Evolutionary conservation across 495 filamentous ascomycete species (phyloP), one percentile per base, ranked within the genome.

Genomic region (Daldinia concentrica): DNA sequence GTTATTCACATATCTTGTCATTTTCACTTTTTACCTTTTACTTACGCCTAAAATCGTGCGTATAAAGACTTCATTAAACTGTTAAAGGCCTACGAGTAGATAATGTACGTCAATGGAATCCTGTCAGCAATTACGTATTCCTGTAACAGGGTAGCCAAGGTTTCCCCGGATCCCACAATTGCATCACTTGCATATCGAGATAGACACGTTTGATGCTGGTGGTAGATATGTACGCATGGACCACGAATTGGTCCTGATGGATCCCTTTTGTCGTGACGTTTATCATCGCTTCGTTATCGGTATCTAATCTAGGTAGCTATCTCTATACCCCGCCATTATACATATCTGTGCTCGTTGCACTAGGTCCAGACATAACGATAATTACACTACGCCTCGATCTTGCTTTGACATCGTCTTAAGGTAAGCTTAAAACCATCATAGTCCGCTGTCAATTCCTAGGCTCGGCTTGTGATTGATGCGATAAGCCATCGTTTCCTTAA

Each of bases 141-240:
- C 43, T 34, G n/a, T 70, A 34, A 45, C 27, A 59, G 11, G 39
- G 34, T 59, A 15, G 62, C 62, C 57, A 63, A 32, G 58, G 27
- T 55, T 48, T 67, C 69, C 69, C 69, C 69, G 29, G 69, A 72
- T 72, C 58, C 69, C 69, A 66, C 63, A 66, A 66, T 72, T 63
- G 58, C 69, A 72, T 72, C 69, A 72, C 69, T 62, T 63, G 69
- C 69, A 72, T 72, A 69, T 50, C 64, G n/a, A 51, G 39, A 57
- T 58, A 55, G 34, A 36, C 61, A 59, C 54, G 58, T 68, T 36
- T 43, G 55, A 64, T 58, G 66, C 60, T 54, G 39, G 43, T 17
- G 17, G n/a, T n/a, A n/a, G n/a, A n/a, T 43, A 37, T 17, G 34
- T 36, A 56, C 50, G 36, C 51, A 12, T 41, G n/a, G 66, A 58